Evolutionary conservation across 2,329 filamentous ascomycete species (phyloP).

Genomic region (Hypoxylon sp.): DNA sequence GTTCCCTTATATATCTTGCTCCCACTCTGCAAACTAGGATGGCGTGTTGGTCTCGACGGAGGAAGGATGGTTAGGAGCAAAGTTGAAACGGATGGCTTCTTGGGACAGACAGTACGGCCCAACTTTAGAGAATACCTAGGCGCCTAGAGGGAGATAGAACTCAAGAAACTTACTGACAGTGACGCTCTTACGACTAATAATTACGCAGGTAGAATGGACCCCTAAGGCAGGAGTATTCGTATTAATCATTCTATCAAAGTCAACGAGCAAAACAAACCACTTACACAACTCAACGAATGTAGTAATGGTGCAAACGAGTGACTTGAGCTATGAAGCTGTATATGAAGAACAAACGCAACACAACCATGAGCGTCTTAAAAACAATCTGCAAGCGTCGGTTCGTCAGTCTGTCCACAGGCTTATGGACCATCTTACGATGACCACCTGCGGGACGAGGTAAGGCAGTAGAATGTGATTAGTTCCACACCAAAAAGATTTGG

Average conservation of each 20-base stretch:
- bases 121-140: not conserved
- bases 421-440: constrained; percentile 23
- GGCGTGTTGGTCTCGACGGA: not conserved
- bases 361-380: constrained; percentile 18
- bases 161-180: not conserved
- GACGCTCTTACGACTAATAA: not conserved
- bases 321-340: constrained; percentile 34
- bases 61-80: not conserved
- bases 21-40: not conserved
- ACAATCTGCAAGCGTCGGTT: constrained; percentile 34
- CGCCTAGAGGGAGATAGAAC: not conserved
- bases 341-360: constrained; percentile 30
- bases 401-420: constrained; percentile 26
- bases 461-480: constrained; percentile 25
- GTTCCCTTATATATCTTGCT: not conserved
- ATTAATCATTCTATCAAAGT: not conserved
- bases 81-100: not conserved
- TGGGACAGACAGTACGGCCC: not conserved
- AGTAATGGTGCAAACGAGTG: constrained; percentile 31
- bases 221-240: not conserved
- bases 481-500: constrained; percentile 20
- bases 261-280: not conserved
- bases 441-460: constrained; percentile 16
- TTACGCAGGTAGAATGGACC: not conserved
- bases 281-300: not conserved